Evolutionary conservation across 2,329 filamentous ascomycete species (phyloP).

Genomic region (Penicillium hordei): DNA sequence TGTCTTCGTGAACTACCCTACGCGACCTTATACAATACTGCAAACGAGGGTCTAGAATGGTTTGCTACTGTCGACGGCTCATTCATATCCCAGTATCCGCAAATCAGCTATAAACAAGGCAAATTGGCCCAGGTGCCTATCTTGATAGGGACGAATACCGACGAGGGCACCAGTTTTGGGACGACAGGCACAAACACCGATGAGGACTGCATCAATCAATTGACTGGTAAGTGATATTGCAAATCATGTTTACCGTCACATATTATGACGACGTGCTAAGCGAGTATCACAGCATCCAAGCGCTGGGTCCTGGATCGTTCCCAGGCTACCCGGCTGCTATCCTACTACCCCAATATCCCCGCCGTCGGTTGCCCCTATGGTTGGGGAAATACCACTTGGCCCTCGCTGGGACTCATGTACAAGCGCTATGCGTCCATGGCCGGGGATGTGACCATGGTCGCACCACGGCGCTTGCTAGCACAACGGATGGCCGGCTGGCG

Average conservation of each 20-base stretch:
- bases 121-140: conserved; percentile 64
- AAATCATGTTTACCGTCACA: background rate
- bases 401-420: conserved; percentile 27
- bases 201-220: conserved; percentile 49
- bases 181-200: conserved; percentile 54
- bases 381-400: conserved; percentile 36
- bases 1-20: conserved; percentile 33
- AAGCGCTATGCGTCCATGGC: conserved; percentile 35
- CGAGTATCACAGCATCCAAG: conserved; percentile 21
- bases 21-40: conserved; percentile 22
- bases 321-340: conserved; percentile 42
- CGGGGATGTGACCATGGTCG: conserved; percentile 31
- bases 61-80: conserved; percentile 55
- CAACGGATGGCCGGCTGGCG: conserved; percentile 24
- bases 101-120: conserved; percentile 56
- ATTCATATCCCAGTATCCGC: conserved; percentile 55
- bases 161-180: conserved; percentile 63
- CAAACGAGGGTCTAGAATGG: conserved; percentile 32
- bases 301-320: conserved; percentile 30
- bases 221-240: conserved; percentile 21
- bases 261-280: conserved; percentile 13
- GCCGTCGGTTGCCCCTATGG: conserved; percentile 49
- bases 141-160: conserved; percentile 63
- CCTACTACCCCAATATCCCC: conserved; percentile 54
- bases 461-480: conserved; percentile 31